phyloP scores from a whole-genome alignment of 1,284 basidiomycete genomes.

The Fomitopsis palustris region DNA sequence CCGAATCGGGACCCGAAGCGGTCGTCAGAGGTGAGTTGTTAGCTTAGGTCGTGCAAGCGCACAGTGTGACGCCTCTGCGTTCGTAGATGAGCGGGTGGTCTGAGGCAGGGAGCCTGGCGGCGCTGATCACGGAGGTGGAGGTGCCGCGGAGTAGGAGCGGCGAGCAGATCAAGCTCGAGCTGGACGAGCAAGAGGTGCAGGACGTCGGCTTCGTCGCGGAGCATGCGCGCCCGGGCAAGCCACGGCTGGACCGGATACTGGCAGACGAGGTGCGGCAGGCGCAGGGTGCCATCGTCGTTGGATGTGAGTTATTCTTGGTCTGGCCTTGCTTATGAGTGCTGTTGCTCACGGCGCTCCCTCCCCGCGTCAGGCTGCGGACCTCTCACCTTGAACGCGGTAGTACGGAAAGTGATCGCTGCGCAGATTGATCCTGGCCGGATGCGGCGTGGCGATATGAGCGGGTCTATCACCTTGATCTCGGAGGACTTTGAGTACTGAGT shows the following conservation, averaged over 20 bases:
- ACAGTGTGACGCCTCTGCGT: slow-evolving; percentile 1
- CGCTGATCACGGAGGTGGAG: slow-evolving; percentile 23
- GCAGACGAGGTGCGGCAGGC: slow-evolving; percentile 61
- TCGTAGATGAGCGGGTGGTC: slow-evolving; percentile 26
- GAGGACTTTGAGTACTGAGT: slow-evolving; percentile 67
- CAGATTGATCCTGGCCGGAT: slow-evolving; percentile 59
- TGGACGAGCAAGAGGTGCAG: slow-evolving; percentile 63
- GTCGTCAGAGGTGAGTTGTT: neutral
- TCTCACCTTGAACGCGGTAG: slow-evolving; percentile 64
- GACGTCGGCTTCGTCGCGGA: slow-evolving; percentile 71
- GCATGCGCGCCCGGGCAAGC: slow-evolving; percentile 69
- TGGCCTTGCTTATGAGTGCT: neutral
- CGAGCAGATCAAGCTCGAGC: slow-evolving; percentile 42
- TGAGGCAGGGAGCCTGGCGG: slow-evolving; percentile 27
- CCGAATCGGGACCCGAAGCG: neutral
- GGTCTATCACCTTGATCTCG: slow-evolving; percentile 57
- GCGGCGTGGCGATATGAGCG: slow-evolving; percentile 57
- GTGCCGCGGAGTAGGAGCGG: slow-evolving; percentile 13
- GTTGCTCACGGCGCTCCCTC: neutral
- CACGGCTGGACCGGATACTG: slow-evolving; percentile 66
- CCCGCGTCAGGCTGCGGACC: slow-evolving; percentile 74
- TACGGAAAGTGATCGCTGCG: slow-evolving; percentile 64
- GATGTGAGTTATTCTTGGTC: slow-evolving; percentile 45
- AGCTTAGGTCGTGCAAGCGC: neutral
- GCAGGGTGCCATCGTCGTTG: slow-evolving; percentile 60